phyloP scores from a whole-genome alignment of 495 filamentous ascomycete genomes.

The Lophium mytilinum region DNA sequence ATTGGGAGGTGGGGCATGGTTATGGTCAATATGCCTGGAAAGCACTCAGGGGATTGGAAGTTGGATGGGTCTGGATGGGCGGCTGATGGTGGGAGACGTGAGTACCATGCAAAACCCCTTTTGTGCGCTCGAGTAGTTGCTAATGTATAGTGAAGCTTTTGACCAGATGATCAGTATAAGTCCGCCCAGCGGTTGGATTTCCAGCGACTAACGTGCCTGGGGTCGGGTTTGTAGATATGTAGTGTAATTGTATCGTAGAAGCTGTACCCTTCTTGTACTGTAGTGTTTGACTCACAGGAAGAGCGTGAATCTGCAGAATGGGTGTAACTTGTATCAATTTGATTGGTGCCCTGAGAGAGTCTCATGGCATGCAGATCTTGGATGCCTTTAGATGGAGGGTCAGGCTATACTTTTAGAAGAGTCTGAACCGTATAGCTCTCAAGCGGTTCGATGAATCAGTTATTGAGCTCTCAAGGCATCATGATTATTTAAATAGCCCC shows the following conservation, averaged over 20 bases:
- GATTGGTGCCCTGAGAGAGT: background rate
- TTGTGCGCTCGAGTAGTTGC: too few species aligned
- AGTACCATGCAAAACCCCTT: background rate
- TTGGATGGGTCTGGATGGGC: constrained; percentile 15
- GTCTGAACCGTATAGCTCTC: too few species aligned
- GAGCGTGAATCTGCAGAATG: too few species aligned
- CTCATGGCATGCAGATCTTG: background rate
- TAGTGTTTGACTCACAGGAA: too few species aligned
- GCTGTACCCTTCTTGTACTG: background rate
- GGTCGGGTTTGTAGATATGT: background rate
- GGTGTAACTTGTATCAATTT: background rate
- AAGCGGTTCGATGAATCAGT: too few species aligned
- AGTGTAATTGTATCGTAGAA: background rate
- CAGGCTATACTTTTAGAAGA: background rate
- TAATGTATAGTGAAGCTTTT: too few species aligned
- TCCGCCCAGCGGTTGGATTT: too few species aligned
- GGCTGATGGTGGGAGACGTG: constrained; percentile 20
- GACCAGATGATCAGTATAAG: too few species aligned
- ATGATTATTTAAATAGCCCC: too few species aligned
- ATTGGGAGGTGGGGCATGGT: constrained; percentile 8
- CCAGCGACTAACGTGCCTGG: too few species aligned
- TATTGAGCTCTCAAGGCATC: too few species aligned
- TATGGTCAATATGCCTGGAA: background rate
- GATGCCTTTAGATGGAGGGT: background rate
- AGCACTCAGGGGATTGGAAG: constrained; percentile 20